Base-by-base conservation (phyloP, 768 basidiomycete genomes). In the Tricholoma bakamatsutake region DNA sequence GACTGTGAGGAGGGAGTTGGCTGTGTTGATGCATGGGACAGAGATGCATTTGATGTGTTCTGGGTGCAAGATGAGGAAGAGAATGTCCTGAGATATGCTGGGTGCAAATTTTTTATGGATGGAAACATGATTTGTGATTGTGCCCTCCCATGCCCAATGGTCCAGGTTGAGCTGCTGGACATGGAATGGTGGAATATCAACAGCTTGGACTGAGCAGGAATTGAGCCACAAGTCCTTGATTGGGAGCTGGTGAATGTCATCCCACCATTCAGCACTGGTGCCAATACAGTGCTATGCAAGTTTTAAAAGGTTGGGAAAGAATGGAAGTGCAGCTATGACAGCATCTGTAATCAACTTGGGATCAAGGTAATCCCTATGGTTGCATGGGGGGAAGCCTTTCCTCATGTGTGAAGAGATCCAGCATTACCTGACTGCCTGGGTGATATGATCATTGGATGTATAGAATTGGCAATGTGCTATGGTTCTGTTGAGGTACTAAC, bases 71-170 rank as follows among this genome's bases (percentile, higher is more conserved):
- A 66, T 54, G 21, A 67, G 64, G 12, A 62, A 61, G 10, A 74
- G 61, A n/a, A 67, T 47, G 13, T 58, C 10, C 13, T 59, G 55
- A 54, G 64, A 67, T 40, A 70, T 67, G 34, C 72, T 69, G n/a
- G 54, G 52, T 2, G 59, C 57, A 15, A 63, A 60, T 47, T 68
- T 67, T 55, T 73, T 70, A 53, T 71, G 69, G 12, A 71, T 63
- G 9, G 70, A 71, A 13, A 69, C 67, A 46, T 69, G 67, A 34
- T 71, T 68, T 4, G 72, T 70, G 47, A 62, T 53, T 17, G 62
- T 59, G 7, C 70, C 72, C 52, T 70, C 66, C 72, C 72, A 73
- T 30, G 70, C 69, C 70, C 70, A 73, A 28, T 73, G 70, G 53
- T 73, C 72, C 18, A 73, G 55, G 55, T 71, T 69, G 13, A 73